Conservation (phyloP, 2,329 filamentous ascomycete species). For the Aspergillus felis region DNA sequence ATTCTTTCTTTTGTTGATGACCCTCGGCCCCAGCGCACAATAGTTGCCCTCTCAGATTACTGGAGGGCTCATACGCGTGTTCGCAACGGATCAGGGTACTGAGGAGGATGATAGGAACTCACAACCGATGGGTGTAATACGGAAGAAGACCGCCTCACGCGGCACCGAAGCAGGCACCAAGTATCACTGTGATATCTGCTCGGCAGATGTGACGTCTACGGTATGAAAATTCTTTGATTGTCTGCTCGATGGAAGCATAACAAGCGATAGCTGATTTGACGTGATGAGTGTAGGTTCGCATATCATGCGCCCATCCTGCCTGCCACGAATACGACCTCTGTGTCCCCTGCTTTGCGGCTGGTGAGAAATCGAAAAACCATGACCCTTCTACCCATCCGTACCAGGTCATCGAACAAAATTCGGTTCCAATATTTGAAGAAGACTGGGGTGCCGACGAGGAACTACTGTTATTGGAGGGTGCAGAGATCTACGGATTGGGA, state of each 20-base stretch:
- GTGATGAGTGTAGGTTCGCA: slow-evolving; percentile 68
- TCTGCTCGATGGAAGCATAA: background rate
- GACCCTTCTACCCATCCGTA: slow-evolving; percentile 82
- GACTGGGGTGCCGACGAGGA: slow-evolving; percentile 99
- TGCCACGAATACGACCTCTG: slow-evolving; percentile 97
- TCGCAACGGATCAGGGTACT: slow-evolving; percentile 30
- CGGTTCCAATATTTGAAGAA: slow-evolving; percentile 88
- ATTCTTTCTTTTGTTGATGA: background rate
- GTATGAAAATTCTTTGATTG: slow-evolving; percentile 49
- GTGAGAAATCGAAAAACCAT: slow-evolving; percentile 75
- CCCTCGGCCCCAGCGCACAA: background rate
- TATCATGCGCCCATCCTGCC: slow-evolving; percentile 76
- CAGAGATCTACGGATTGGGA: slow-evolving; percentile 91
- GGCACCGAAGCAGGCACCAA: slow-evolving; percentile 87
- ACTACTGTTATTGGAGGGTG: slow-evolving; percentile 84
- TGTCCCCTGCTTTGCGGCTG: slow-evolving; percentile 87
- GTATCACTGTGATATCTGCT: slow-evolving; percentile 96
- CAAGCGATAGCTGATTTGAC: background rate
- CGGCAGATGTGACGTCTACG: slow-evolving; percentile 92
- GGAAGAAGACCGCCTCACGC: slow-evolving; percentile 85
- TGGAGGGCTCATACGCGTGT: slow-evolving; percentile 26
- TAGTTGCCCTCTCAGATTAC: slow-evolving; percentile 24
- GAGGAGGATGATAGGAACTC: slow-evolving; percentile 39
- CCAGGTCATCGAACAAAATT: slow-evolving; percentile 96
- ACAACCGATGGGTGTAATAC: slow-evolving; percentile 78